Base-by-base conservation (phyloP, 306 rosid species). In the Macrotyloma uniflorum region DNA sequence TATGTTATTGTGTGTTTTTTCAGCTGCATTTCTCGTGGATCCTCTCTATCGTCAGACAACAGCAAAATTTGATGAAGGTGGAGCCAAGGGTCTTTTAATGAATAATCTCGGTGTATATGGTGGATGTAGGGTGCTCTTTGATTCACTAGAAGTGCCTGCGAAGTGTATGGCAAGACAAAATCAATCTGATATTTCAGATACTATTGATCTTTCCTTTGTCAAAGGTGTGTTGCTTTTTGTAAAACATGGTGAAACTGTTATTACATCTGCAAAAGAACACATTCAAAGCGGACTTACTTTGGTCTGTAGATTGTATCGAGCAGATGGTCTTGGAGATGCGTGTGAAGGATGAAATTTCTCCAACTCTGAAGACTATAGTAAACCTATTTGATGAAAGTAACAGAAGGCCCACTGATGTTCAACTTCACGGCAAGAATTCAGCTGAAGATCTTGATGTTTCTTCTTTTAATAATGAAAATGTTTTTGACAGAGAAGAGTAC, bases 61-160 rank as follows among this genome's bases (percentile, higher is more conserved):
- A 10, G 96, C 98, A 69, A 94, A 93, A 83, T 95, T 95, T 70
- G 98, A 95, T 47, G 99, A 95, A 90, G 99, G 99, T 36, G 99
- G 99, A 81, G 99, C 99, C 59, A 90, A 85, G 89, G 99, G 98
- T 83, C 94, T 93, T 67, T 82, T 93, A 68, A 86, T 95, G 97
- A 95, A 90, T 75, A 95, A 95, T 86, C 98, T 95, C 12, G 92
- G 99, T 54, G 88, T 95, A 12, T 95, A 87, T 82, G 93, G 95
- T 81, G 88, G 87, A 66, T 93, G 99, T 87, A 88, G 87, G 80
- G 87, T 95, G 73, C 97, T 93, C 72, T 93, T 95, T 83, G 99
- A 95, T 86, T 93, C 99, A 47, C 86, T 66, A 23, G 98, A 95
- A 77, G 89, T 95, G 19, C 98, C 96, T 15, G 91, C 80, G 42